These are phyloP conservation scores for Aspergillus sp. DNA, from an alignment of 2,329 filamentous ascomycete species.

Conservation along the genomic window DNA sequence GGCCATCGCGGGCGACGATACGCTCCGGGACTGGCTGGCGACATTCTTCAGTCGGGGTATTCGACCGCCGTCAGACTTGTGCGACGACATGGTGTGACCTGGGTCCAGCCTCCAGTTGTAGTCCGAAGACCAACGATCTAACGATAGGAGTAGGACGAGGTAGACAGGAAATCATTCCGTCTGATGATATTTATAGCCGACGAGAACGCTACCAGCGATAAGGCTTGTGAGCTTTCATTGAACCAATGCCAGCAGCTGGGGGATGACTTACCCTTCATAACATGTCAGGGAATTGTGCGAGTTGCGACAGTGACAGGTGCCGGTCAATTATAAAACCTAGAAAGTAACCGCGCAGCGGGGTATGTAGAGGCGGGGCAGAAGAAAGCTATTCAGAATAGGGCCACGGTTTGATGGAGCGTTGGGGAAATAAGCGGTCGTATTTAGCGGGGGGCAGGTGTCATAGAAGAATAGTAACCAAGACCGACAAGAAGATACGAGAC, in stretches of 20 bases:
- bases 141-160: constrained; percentile 24
- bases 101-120: constrained; percentile 28
- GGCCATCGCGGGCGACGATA: constrained; percentile 27
- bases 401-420: not conserved
- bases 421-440: not conserved
- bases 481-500: not conserved
- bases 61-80: constrained; percentile 35
- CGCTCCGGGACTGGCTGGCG: constrained; percentile 27
- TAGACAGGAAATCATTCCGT: constrained; percentile 36
- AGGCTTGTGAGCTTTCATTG: not conserved
- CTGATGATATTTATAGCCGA: constrained; percentile 7
- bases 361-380: constrained; percentile 8
- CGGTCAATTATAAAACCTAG: not conserved
- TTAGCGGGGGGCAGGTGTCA: not conserved
- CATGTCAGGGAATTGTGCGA: constrained; percentile 8
- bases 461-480: no score
- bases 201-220: constrained; percentile 9
- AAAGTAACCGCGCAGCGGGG: not conserved
- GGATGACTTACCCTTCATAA: constrained; percentile 8
- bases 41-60: constrained; percentile 33
- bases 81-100: constrained; percentile 41
- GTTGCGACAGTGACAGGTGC: not conserved
- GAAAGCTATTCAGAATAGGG: not conserved
- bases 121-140: constrained; percentile 31
- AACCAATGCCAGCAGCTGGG: not conserved